Base-by-base conservation (phyloP, 257 asterid genomes). In the Solanum acaule region DNA sequence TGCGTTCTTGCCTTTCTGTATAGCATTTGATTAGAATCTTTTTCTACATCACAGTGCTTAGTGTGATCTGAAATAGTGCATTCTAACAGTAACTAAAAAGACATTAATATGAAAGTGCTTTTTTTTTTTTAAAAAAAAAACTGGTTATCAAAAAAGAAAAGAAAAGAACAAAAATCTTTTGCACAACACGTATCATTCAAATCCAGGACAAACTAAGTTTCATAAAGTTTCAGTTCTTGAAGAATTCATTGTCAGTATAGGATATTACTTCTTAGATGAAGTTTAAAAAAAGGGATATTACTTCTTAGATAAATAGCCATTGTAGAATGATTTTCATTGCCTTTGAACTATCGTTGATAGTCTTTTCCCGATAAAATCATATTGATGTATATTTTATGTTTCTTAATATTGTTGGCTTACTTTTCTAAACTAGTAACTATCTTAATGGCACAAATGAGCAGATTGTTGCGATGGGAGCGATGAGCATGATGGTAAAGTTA, bases 391-490 rank as follows among this genome's bases (percentile, higher is more conserved):
- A 44, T 70, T 65, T 44, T 2, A 12, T 25, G 84, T 40, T 78
- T 78, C 84, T 78, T 44, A 78, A 77, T 13, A 79, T 40, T 84
- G 77, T 15, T 84, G 35, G 73, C 25, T 34, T 56, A 84, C 52
- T 67, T 67, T 71, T 37, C 6, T 38, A 9, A 71, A 29, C 70
- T 46, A 44, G 75, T 86, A 77, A 86, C 84, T 71, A 14, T 73
- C 49, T 5, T 71, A 86, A 33, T 86, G 83, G 89, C 84, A 86
- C 35, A 87, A 78, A 78, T 90, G 91, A 78, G 88, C 98, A 97
- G 99, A 97, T 94, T 97, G 99, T 88, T 97, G 99, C 87, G 99
- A 97, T 86, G 99, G 99, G 90, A 95, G 99, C 90, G 99, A 97
- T 88, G 99, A 97, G 94, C 92, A 97, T 90, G 96, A 94, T 91